Evolutionary conservation across 495 filamentous ascomycete genomes (phyloP), one percentile per base, ranked within the genome.

Genomic region (Penicillium verhagenii): DNA sequence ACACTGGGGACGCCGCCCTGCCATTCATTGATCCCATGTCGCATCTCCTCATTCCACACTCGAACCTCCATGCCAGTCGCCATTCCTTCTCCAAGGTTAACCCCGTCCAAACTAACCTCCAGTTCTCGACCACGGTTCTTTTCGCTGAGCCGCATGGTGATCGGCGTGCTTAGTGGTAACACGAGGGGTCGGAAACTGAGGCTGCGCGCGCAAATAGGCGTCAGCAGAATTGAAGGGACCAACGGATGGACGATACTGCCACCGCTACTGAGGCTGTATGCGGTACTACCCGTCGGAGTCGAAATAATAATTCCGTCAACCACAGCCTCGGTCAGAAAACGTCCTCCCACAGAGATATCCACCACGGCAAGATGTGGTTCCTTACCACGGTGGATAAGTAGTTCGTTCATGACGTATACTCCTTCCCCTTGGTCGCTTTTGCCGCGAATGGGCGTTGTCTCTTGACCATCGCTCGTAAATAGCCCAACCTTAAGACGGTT

Each of bases 241-340:
- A 97, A 76, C 0, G 94, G 94, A 66, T 98, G 94, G 46, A 98
- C 85, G 64, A 98, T 97, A 62, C 85, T 89, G n/a, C 94, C 94
- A 11, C 94, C 94, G 7, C 86, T 86, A 59, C 85, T 90, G n/a
- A 98, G 80, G 21, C 86, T 92, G 76, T 97, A 98, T 1, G 94
- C 95, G 0, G 94, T 98, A 52, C 88, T 93, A 5, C 94, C 94
- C 0, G 94, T 98, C 0, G 94, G 94, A 0, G 94, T 96, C 25
- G 85, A 89, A 40, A 97, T 86, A 37, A 98, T 91, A 59, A 98
- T 93, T 47, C 94, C 94, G 62, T 98, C 94, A 1, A 92, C 91
- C 23, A 97, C 91, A 0, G 89, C 91, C 61, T 95, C 90, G 4
- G 94, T 98, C 20, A 98, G 76, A 59, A 91, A 91, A 46, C 90